A percentile compares a stretch with the other conserved stretches of the same genome.
These are phyloP conservation scores for Claviceps sp. DNA, from an alignment of 2,329 filamentous ascomycete genomes.

Conservation along the genomic window DNA sequence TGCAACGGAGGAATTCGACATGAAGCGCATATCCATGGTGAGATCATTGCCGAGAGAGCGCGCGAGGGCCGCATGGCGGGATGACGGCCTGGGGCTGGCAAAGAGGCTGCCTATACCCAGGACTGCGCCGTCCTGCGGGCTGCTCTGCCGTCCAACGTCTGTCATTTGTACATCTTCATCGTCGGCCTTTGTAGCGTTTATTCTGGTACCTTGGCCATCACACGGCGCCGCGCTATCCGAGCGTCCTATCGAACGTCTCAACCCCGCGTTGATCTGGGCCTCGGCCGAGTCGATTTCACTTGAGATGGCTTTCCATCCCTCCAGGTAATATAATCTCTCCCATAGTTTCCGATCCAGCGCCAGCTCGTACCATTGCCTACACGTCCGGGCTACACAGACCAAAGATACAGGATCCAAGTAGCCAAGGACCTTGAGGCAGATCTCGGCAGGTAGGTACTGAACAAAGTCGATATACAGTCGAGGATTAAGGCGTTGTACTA, in stretches of 20 bases:
- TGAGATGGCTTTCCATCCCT: slow-evolving; percentile 70
- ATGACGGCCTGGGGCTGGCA: slow-evolving; percentile 19
- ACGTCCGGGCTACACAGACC: slow-evolving; percentile 65
- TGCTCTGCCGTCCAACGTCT: slow-evolving; percentile 17
- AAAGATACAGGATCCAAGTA: slow-evolving; percentile 74
- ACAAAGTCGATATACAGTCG: slow-evolving; percentile 90
- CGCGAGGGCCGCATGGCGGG: slow-evolving; percentile 13
- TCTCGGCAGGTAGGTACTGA: slow-evolving; percentile 70
- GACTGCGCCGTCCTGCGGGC: slow-evolving; percentile 10
- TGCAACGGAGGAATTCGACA: slow-evolving; percentile 1
- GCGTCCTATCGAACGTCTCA: slow-evolving; percentile 24
- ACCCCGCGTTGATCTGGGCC: slow-evolving; percentile 36
- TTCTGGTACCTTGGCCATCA: slow-evolving; percentile 41
- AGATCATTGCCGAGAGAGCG: slow-evolving; percentile 15
- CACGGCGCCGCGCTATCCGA: slow-evolving; percentile 31
- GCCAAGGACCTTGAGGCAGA: slow-evolving; percentile 78
- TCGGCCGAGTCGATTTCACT: slow-evolving; percentile 56
- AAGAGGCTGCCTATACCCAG: slow-evolving; percentile 18
- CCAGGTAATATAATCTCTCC: slow-evolving; percentile 67
- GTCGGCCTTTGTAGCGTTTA: slow-evolving; percentile 34
- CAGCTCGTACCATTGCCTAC: slow-evolving; percentile 67
- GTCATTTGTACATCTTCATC: slow-evolving; percentile 38
- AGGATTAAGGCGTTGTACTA: slow-evolving; percentile 68
- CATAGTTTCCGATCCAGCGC: slow-evolving; percentile 76
- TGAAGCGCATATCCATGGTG: slow-evolving; percentile 15